Percentiles rank a stretch among this genome's conserved stretches.
phyloP scores from a whole-genome alignment of 2,329 filamentous ascomycete species.

The Corniculantispora saksenae region DNA sequence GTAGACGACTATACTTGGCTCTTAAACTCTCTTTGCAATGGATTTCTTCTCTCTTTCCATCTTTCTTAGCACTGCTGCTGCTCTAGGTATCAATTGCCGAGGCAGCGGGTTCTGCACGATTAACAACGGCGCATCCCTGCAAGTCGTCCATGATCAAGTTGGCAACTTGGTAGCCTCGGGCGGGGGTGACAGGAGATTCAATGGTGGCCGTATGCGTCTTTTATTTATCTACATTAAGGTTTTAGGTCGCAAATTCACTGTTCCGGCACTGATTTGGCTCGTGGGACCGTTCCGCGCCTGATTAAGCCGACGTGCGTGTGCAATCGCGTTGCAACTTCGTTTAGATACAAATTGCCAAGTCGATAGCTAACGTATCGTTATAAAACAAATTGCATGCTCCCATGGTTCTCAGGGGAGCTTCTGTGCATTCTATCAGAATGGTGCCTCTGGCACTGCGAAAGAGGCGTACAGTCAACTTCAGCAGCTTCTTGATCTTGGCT shows the following conservation, averaged over 20 bases:
- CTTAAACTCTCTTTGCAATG: conserved; percentile 4
- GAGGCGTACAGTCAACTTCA: conserved; percentile 16
- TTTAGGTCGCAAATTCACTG: too few relatives aligned
- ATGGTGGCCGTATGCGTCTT: not conserved
- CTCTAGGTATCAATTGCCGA: conserved; percentile 23
- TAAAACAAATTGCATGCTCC: conserved; percentile 21
- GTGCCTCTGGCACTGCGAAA: conserved; percentile 14
- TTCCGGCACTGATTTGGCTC: too few relatives aligned
- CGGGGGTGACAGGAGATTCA: conserved; percentile 18
- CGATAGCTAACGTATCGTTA: not conserved
- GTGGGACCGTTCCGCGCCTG: too few relatives aligned
- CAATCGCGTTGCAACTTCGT: too few relatives aligned
- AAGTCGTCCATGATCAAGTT: conserved; percentile 19
- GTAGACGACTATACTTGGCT: not conserved
- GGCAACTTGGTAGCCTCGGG: conserved; percentile 18
- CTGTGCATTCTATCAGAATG: conserved; percentile 18
- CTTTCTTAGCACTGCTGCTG: conserved; percentile 15
- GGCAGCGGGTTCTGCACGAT: conserved; percentile 17
- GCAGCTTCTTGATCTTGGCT: conserved; percentile 18
- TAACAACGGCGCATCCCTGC: conserved; percentile 20
- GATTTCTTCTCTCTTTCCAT: conserved; percentile 8
- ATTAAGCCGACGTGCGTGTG: too few relatives aligned
- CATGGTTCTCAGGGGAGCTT: conserved; percentile 18
- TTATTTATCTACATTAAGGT: too few relatives aligned
- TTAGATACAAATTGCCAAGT: not conserved